A percentile compares a stretch with the other conserved stretches of the same genome.
Conservation (phyloP, 805 yeast species). For the Hanseniaspora clermontiae region DNA sequence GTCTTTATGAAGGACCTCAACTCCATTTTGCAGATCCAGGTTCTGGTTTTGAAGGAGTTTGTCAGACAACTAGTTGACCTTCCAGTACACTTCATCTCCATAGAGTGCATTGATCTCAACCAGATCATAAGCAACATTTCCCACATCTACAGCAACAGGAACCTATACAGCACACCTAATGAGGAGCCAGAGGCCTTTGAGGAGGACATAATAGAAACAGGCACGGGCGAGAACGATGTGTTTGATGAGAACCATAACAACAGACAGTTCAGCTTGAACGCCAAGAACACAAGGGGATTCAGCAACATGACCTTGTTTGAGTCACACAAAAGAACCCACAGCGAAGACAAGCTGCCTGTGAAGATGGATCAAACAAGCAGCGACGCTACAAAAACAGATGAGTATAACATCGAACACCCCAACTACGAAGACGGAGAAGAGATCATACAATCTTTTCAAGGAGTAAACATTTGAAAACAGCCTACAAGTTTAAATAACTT, state of each 20-base stretch:
- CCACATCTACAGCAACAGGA: constrained; percentile 4
- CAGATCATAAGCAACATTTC: constrained; percentile 9
- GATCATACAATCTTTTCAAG: constrained; percentile 1
- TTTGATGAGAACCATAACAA: neutral
- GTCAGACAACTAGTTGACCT: constrained; percentile 5
- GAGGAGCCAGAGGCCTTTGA: neutral
- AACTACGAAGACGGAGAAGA: neutral
- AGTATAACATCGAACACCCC: neutral
- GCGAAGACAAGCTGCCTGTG: neutral
- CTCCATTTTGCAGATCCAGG: neutral
- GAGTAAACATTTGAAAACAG: neutral
- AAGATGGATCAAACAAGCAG: neutral
- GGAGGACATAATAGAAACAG: neutral
- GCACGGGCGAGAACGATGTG: neutral
- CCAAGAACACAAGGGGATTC: constrained; percentile 12
- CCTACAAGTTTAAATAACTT: neutral
- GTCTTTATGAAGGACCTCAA: constrained; percentile 3
- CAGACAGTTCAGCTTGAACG: constrained; percentile 6
- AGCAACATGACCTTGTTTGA: constrained; percentile 12
- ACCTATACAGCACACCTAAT: neutral
- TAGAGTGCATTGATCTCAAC: constrained; percentile 4
- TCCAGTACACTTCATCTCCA: neutral
- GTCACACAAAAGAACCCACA: neutral
- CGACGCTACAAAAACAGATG: neutral
- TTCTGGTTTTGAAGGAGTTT: constrained; percentile 5